Evolutionary conservation across 2,329 filamentous ascomycete species (phyloP).

Genomic region (Fusarium udum): DNA sequence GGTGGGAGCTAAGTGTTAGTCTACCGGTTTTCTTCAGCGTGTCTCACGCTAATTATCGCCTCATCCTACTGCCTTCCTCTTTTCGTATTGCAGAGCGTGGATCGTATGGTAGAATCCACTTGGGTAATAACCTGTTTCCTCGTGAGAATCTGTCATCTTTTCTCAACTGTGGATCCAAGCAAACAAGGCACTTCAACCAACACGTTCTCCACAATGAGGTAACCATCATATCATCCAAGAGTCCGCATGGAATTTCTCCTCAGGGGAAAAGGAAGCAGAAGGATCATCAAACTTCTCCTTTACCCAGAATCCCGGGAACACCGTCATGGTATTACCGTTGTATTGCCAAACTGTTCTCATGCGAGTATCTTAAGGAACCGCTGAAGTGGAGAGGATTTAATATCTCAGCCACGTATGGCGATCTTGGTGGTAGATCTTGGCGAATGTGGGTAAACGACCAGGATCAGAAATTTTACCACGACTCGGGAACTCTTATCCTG

Average conservation of each 20-base stretch:
- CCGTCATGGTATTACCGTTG: background rate
- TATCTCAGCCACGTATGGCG: background rate
- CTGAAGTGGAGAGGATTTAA: background rate
- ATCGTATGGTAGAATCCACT: background rate
- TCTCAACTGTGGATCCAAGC: background rate
- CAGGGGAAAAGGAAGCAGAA: background rate
- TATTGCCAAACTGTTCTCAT: background rate
- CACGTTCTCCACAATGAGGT: background rate
- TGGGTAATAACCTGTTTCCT: background rate
- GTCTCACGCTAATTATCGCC: background rate
- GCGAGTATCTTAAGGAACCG: background rate
- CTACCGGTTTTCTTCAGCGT: background rate
- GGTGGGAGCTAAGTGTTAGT: background rate
- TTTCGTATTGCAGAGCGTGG: background rate
- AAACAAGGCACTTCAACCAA: background rate
- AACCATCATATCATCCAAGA: background rate
- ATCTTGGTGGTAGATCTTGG: background rate
- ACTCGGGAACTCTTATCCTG: background rate
- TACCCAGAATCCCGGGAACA: background rate
- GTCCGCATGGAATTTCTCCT: background rate
- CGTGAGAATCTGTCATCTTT: background rate
- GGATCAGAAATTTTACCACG: constrained; percentile 3
- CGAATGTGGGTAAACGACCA: background rate
- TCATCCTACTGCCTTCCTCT: background rate
- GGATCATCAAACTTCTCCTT: background rate